A percentile compares a stretch with the other conserved stretches of the same genome.
Conservation (phyloP, 495 filamentous ascomycete species). For the Hypoxylon lienhwacheense region DNA sequence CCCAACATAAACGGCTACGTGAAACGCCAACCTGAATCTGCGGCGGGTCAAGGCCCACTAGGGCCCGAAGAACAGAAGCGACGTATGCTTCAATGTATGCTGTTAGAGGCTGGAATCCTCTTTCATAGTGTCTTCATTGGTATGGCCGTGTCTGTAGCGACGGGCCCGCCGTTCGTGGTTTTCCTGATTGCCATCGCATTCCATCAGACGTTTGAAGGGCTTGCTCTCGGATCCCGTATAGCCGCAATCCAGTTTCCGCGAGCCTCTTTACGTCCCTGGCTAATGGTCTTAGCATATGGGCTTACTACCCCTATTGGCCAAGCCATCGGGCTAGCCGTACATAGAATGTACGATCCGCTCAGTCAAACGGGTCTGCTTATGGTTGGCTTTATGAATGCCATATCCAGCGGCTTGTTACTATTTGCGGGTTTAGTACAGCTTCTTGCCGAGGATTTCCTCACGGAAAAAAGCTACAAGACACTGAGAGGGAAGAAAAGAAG, state of each 20-base stretch:
- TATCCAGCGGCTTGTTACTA: constrained; percentile 80
- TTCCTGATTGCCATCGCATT: constrained; percentile 81
- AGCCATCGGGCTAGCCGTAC: constrained; percentile 79
- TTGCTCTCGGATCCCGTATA: constrained; percentile 74
- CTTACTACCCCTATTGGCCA: constrained; percentile 90
- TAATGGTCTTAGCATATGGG: constrained; percentile 94
- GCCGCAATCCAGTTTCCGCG: constrained; percentile 64
- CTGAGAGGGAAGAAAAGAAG: constrained; percentile 71
- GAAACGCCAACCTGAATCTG: constrained; percentile 35
- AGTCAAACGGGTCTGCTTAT: constrained; percentile 81
- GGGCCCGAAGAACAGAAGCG: constrained; percentile 55
- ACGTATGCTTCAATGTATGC: constrained; percentile 73
- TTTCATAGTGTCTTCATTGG: constrained; percentile 90
- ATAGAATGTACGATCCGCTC: constrained; percentile 81
- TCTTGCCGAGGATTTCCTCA: constrained; percentile 90
- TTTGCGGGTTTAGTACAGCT: constrained; percentile 93
- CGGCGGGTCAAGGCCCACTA: constrained; percentile 24
- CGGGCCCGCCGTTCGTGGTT: constrained; percentile 74
- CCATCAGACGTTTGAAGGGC: constrained; percentile 76
- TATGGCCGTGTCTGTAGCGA: constrained; percentile 84
- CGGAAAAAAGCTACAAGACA: constrained; percentile 77
- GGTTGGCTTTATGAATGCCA: constrained; percentile 92
- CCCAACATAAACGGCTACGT: constrained; percentile 7
- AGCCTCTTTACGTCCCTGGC: constrained; percentile 68
- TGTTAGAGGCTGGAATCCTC: constrained; percentile 82